Conservation (phyloP, 1,139 yeast species). For the Arxiozyma bovina region DNA sequence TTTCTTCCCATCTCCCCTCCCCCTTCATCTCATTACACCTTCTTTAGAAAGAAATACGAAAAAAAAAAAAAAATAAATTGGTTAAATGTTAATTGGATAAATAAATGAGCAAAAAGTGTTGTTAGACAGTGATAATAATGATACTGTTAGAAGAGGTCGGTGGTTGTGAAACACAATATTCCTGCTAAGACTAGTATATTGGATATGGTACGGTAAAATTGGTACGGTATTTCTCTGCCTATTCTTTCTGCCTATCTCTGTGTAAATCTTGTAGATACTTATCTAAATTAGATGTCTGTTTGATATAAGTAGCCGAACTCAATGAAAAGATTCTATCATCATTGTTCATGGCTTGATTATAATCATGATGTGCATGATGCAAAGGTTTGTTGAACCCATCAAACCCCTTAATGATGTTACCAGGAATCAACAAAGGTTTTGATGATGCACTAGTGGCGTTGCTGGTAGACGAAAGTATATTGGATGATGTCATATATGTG, state of each 20-base stretch:
- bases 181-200: too few species aligned
- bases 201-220: too few species aligned
- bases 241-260: not conserved
- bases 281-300: constrained; percentile 30
- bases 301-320: constrained; percentile 65
- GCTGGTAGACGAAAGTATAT: not conserved
- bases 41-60: too few species aligned
- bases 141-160: too few species aligned
- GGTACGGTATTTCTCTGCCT: too few species aligned
- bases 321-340: constrained; percentile 81
- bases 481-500: constrained; percentile 21
- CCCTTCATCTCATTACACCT: too few species aligned
- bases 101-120: too few species aligned
- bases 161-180: too few species aligned
- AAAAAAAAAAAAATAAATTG: too few species aligned
- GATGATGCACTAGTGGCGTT: not conserved
- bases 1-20: too few species aligned
- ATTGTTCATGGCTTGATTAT: constrained; percentile 32
- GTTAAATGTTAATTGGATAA: too few species aligned
- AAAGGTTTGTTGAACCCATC: constrained; percentile 61
- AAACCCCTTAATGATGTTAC: constrained; percentile 83
- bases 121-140: too few species aligned
- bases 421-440: constrained; percentile 31
- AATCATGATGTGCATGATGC: constrained; percentile 42
- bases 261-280: constrained; percentile 1